Evolutionary conservation across 352 stramenopile genomes (phyloP).

Genomic region (Nothophytophthora sp.): DNA sequence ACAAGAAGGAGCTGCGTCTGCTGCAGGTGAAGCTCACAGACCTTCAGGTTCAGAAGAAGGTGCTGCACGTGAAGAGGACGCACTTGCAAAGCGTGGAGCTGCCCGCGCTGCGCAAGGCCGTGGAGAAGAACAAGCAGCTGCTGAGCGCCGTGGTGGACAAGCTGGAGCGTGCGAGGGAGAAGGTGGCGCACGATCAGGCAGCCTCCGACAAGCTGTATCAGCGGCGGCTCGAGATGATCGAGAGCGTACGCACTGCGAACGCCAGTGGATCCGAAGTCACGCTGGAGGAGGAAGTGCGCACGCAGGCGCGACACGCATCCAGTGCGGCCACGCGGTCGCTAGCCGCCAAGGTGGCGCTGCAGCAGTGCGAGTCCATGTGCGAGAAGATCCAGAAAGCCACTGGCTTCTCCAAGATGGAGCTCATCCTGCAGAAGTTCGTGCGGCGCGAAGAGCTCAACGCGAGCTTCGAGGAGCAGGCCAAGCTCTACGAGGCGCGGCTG

Average conservation of each 20-base stretch:
- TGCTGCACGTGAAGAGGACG: conserved; percentile 59
- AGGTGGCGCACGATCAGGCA: conserved; percentile 68
- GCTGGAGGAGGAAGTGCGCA: conserved; percentile 23
- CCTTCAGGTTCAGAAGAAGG: conserved; percentile 65
- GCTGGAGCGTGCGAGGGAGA: conserved; percentile 58
- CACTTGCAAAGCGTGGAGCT: conserved; percentile 64
- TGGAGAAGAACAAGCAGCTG: conserved; percentile 66
- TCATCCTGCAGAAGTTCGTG: conserved; percentile 80
- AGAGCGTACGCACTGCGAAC: conserved; percentile 42
- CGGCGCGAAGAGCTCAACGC: conserved; percentile 76
- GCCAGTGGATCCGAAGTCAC: conserved; percentile 16
- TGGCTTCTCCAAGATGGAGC: conserved; percentile 73
- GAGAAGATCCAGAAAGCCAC: conserved; percentile 85
- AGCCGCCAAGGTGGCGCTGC: conserved; percentile 68
- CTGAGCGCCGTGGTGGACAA: conserved; percentile 66
- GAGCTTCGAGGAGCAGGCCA: conserved; percentile 83
- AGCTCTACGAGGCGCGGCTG: conserved; percentile 74
- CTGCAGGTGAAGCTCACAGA: conserved; percentile 76
- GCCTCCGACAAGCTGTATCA: conserved; percentile 73
- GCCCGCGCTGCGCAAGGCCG: conserved; percentile 44
- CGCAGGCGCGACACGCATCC: conserved; percentile 24
- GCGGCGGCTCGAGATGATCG: conserved; percentile 72
- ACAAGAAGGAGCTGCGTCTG: conserved; percentile 72
- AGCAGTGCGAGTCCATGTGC: conserved; percentile 83
- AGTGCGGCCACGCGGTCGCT: conserved; percentile 54